phyloP scores from a whole-genome alignment of 305 asterid species.

The Striga hermonthica region DNA sequence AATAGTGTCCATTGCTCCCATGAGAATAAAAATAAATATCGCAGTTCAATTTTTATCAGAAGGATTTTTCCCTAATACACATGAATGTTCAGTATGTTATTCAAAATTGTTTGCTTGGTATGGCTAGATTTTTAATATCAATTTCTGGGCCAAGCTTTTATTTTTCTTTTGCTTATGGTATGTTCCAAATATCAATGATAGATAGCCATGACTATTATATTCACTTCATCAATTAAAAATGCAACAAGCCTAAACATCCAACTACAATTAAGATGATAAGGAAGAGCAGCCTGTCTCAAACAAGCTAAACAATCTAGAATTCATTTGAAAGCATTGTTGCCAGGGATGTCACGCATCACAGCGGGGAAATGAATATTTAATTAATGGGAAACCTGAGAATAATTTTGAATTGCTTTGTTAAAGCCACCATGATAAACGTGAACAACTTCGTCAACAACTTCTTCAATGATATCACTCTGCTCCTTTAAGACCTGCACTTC shows the following conservation, averaged over 20 bases:
- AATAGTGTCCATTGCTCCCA: neutral
- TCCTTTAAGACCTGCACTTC: conserved; percentile 78
- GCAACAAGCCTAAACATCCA: neutral
- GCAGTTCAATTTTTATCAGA: neutral
- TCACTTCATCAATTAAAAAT: neutral
- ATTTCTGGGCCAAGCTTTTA: conserved; percentile 2
- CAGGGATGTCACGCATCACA: conserved; percentile 19
- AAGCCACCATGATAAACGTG: conserved; percentile 98
- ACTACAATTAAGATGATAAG: conserved; percentile 1
- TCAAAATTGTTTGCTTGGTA: neutral
- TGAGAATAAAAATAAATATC: neutral
- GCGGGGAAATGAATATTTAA: conserved; percentile 27
- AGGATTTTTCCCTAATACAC: neutral
- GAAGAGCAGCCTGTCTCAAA: conserved; percentile 10
- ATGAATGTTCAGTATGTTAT: neutral
- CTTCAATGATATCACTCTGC: conserved; percentile 94
- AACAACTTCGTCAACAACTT: conserved; percentile 98
- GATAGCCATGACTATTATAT: neutral
- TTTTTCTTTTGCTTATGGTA: conserved; percentile 8
- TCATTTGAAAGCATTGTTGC: conserved; percentile 27
- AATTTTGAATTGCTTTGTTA: conserved; percentile 98
- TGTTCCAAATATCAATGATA: neutral
- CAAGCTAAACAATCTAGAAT: conserved; percentile 23
- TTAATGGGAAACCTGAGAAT: conserved; percentile 82
- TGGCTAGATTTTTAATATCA: neutral